Percentiles rank a stretch among this genome's conserved stretches.
These are phyloP conservation scores for Musa acuminata DNA, from an alignment of 176 grass and related monocot genomes.

Conservation along the genomic window DNA sequence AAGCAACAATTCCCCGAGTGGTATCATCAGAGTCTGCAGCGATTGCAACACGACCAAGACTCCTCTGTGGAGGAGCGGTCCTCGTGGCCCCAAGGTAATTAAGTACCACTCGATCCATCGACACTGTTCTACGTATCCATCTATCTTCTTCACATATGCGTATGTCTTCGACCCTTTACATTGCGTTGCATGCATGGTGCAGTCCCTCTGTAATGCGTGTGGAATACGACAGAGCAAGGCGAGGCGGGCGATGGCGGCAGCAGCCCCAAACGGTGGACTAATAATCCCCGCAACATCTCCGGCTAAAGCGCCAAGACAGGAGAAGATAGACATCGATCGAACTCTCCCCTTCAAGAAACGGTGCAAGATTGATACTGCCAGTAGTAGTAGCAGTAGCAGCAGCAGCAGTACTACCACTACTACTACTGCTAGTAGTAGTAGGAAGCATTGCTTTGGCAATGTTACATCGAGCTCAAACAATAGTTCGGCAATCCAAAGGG, in stretches of 20 bases:
- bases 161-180: conserved; percentile 17
- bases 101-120: too few relatives aligned
- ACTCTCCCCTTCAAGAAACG: conserved; percentile 94
- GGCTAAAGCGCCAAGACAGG: conserved; percentile 54
- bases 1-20: conserved; percentile 21
- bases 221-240: conserved; percentile 97
- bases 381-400: background rate
- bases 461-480: conserved; percentile 48
- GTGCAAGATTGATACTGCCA: conserved; percentile 37
- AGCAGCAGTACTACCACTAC: background rate
- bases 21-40: conserved; percentile 83
- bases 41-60: conserved; percentile 97
- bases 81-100: conserved; percentile 86
- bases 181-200: conserved; percentile 20
- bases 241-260: conserved; percentile 54
- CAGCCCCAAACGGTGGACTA: background rate
- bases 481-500: conserved; percentile 19
- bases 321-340: conserved; percentile 49
- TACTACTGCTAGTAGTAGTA: background rate
- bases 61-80: conserved; percentile 95
- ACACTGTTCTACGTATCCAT: too few relatives aligned
- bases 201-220: conserved; percentile 98
- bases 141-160: background rate
- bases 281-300: background rate
- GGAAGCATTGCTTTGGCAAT: conserved; percentile 40